A percentile compares a stretch with the other conserved stretches of the same genome.
Evolutionary conservation across 208 protist genomes (phyloP).

Genomic region (Naegleria fowleri): DNA sequence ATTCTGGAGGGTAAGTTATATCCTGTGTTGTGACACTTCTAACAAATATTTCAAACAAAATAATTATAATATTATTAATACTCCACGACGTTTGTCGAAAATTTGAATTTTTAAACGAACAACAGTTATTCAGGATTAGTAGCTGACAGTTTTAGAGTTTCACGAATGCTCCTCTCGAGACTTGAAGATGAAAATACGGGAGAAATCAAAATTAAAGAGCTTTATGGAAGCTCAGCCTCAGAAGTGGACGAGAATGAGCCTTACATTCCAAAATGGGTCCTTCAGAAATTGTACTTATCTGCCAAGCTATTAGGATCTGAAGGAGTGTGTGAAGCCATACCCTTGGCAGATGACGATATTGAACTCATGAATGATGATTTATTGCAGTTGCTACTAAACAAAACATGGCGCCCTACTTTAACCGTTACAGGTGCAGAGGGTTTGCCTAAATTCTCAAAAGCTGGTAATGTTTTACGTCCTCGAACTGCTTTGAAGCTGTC

Average conservation of each 20-base stretch:
- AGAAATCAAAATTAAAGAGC: slow-evolving; percentile 66
- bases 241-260: slow-evolving; percentile 39
- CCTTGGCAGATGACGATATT: slow-evolving; percentile 46
- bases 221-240: slow-evolving; percentile 25
- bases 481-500: slow-evolving; percentile 80
- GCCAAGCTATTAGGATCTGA: slow-evolving; percentile 52
- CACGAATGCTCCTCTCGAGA: slow-evolving; percentile 67
- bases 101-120: too few species aligned
- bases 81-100: neutral
- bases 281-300: slow-evolving; percentile 54
- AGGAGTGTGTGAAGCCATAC: slow-evolving; percentile 44
- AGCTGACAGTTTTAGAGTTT: slow-evolving; percentile 83
- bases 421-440: slow-evolving; percentile 75
- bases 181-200: slow-evolving; percentile 84
- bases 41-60: neutral
- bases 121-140: slow-evolving; percentile 74
- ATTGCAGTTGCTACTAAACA: slow-evolving; percentile 63
- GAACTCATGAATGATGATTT: slow-evolving; percentile 56
- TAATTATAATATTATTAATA: neutral
- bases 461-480: slow-evolving; percentile 85
- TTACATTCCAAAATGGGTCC: slow-evolving; percentile 65
- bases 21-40: too few species aligned
- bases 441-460: slow-evolving; percentile 62
- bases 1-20: slow-evolving; percentile 57
- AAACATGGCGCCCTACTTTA: slow-evolving; percentile 81